Percentiles rank a stretch among this genome's conserved stretches.
phyloP scores from a whole-genome alignment of 2,329 filamentous ascomycete genomes.

The Lasiodiplodia hormozganensis region DNA sequence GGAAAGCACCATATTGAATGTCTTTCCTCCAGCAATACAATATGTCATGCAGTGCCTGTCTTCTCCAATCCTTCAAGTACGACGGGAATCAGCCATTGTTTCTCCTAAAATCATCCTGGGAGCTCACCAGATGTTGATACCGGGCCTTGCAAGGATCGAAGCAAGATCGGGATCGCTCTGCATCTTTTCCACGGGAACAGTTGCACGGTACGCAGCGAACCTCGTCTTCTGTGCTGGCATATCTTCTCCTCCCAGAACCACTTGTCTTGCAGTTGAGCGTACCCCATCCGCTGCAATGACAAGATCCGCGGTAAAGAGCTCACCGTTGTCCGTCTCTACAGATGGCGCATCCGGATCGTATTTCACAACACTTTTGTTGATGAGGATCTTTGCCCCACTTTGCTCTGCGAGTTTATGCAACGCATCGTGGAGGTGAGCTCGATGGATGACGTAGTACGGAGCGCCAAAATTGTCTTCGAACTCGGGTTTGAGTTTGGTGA shows the following conservation, averaged over 20 bases:
- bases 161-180: slow-evolving; percentile 42
- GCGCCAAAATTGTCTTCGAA: slow-evolving; percentile 45
- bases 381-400: slow-evolving; percentile 32
- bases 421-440: slow-evolving; percentile 35
- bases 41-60: slow-evolving; percentile 57
- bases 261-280: slow-evolving; percentile 52
- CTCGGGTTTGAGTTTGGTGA: slow-evolving; percentile 61
- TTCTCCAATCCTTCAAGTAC: slow-evolving; percentile 44
- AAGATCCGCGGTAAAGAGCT: slow-evolving; percentile 44
- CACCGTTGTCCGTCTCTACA: slow-evolving; percentile 47
- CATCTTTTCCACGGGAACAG: slow-evolving; percentile 57
- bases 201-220: slow-evolving; percentile 66
- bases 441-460: slow-evolving; percentile 36
- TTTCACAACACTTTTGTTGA: slow-evolving; percentile 30
- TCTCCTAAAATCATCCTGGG: slow-evolving; percentile 25
- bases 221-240: slow-evolving; percentile 60
- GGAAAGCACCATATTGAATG: slow-evolving; percentile 70
- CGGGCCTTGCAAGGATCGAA: slow-evolving; percentile 34
- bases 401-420: slow-evolving; percentile 32
- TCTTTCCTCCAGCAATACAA: slow-evolving; percentile 56
- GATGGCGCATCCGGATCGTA: slow-evolving; percentile 31
- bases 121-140: slow-evolving; percentile 35
- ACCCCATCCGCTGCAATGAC: slow-evolving; percentile 48
- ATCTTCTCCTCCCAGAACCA: slow-evolving; percentile 32
- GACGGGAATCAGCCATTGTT: slow-evolving; percentile 36